Evolutionary conservation across 2,329 filamentous ascomycete genomes (phyloP).

Genomic region (Fusarium circinatum): DNA sequence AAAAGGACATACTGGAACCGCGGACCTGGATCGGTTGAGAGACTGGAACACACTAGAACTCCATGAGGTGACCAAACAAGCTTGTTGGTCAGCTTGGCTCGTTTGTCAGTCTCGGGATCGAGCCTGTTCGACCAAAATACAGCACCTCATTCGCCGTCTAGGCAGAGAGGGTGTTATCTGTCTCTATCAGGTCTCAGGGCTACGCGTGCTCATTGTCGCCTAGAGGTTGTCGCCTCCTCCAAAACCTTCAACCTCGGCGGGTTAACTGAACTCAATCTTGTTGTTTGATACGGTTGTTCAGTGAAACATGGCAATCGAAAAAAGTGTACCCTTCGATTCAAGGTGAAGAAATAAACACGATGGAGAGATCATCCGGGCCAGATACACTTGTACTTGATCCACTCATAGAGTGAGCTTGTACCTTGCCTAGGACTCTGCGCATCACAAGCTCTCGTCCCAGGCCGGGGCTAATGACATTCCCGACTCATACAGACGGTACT

Average conservation of each 20-base stretch:
- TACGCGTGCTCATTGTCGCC: slow-evolving; percentile 24
- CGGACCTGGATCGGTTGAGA: slow-evolving; percentile 1
- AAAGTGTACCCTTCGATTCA: not conserved
- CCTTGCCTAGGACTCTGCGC: slow-evolving; percentile 19
- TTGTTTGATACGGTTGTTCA: not conserved
- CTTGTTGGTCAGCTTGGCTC: slow-evolving; percentile 23
- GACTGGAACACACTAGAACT: slow-evolving; percentile 1
- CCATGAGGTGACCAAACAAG: not conserved
- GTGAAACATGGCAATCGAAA: not conserved
- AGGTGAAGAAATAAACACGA: slow-evolving; percentile 16
- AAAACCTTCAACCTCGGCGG: not conserved
- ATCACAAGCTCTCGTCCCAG: slow-evolving; percentile 12
- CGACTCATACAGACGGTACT: not conserved
- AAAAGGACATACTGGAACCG: not conserved
- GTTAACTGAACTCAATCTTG: not conserved
- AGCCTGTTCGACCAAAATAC: not conserved
- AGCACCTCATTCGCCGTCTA: not conserved
- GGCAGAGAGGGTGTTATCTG: slow-evolving; percentile 4
- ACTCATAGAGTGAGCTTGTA: slow-evolving; percentile 12
- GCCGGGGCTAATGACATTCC: not conserved
- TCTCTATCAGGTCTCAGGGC: slow-evolving; percentile 2
- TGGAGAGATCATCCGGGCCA: slow-evolving; percentile 7
- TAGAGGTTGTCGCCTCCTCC: not conserved
- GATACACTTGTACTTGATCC: slow-evolving; percentile 14
- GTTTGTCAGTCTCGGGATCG: slow-evolving; percentile 3